Evolutionary conservation across 164 flowering plant species (phyloP), one percentile per base, ranked within the genome.

Genomic region (Tetrastigma voinierianum): DNA sequence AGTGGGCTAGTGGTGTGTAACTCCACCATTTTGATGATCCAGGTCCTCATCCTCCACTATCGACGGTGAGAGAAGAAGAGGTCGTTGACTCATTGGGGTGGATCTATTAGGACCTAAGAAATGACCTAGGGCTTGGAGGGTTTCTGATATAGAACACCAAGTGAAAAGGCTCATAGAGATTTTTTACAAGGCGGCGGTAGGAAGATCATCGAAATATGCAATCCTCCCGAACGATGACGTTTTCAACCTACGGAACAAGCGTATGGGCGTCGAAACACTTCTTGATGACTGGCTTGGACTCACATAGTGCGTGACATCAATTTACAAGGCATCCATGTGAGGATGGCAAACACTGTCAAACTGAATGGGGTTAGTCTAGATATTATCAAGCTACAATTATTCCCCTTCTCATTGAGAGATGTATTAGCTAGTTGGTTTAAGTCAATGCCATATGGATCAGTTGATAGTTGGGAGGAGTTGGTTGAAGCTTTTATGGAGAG

Each of bases 1-100:
- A 3, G 92, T 84, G 0, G 98, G 97, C 0, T 96, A 93, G 78
- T 91, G 94, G 51, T 89, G 96, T 18, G 98, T 89, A 12, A 91
- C 90, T 2, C 81, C 86, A 18, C 75, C 81, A 32, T n/a, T n/a
- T n/a, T n/a, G n/a, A n/a, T 75, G 82, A 43, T 80, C 92, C 43
- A 60, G 20, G 1, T 81, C 85, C 0, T 80, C 84, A 14, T 76
- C 88, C 6, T 77, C 82, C 1, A n/a, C 60, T 71, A 13, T 69
- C 71, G 25, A 70, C 74, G 11, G 78, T 61, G 20, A 72, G 59
- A 14, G 76, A 40, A 46, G 74, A 49, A 0, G 69, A 57, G 12
- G 77, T 59, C 7, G 68, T 12, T 0, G 62, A n/a, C n/a, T n/a
- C n/a, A n/a, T n/a, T n/a, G n/a, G 20, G n/a, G 10, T 17, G 51